Base-by-base conservation (phyloP, 2,329 filamentous ascomycete species). In the Arthrocladium fulminans region DNA sequence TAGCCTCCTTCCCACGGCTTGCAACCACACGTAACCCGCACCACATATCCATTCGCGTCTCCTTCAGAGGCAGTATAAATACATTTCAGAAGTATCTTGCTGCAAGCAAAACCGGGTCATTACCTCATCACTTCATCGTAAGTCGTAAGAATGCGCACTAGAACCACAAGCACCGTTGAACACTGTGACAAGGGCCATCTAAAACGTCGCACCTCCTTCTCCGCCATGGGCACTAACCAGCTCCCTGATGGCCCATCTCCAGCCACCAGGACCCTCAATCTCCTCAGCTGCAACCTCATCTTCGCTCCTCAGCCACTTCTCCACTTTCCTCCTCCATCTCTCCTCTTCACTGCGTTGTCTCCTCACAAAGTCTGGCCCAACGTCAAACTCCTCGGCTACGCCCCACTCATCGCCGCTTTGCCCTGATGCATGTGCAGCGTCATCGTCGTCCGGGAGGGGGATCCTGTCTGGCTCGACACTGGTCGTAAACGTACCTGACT, bases 341-440 rank as follows among this genome's bases (percentile, higher is more conserved):
- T 87, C 83, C 68, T 98, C 92, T 67, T 98, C 92, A 60, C 90
- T 88, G 51, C 86, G 78, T 63, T 97, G 90, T 54, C 89, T 76
- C 59, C 83, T 77, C 54, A 97, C 83, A 62, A 97, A 98, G 65
- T 94, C 88, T 2, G 90, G 92, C 0, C 92, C 92, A 48, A 98
- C 88, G 63, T 98, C 92, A 60, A 98, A 98, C 64, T 98, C 92
- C 67, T 98, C 92, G 45, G 88, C 88, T 10, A 96, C 86, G 43
- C 87, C 90, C 61, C 89, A 84, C 59, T 88, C 84, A 47, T 71
- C 70, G 41, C 66, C 68, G 45, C 64, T 56, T 44, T 60, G 62
- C 45, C 70, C 68, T 25, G 68, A 66, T 15, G 61, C 60, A 34
- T 62, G 60, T n/a, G 53, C 56, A 27, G 51, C 54, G 47, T 60